phyloP scores from a whole-genome alignment of 192 early-diverging fungal genomes.

The Coemansia reversa region DNA sequence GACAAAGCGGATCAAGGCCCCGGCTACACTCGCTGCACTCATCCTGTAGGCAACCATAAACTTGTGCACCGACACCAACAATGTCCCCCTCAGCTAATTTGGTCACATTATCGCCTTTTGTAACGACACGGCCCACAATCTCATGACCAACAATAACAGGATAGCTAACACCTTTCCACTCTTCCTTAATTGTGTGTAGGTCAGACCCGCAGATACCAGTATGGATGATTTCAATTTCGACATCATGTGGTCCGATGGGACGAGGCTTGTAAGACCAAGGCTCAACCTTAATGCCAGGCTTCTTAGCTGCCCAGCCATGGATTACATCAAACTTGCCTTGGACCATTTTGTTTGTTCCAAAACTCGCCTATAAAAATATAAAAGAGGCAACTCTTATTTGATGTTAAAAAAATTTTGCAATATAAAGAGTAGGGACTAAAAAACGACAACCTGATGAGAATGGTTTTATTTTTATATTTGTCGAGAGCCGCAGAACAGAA shows the following conservation, averaged over 20 bases:
- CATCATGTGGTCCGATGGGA: conserved; percentile 59
- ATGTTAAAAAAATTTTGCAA: background rate
- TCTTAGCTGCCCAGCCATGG: conserved; percentile 49
- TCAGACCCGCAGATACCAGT: conserved; percentile 79
- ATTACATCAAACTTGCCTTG: conserved; percentile 46
- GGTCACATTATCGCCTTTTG: conserved; percentile 58
- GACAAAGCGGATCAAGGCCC: conserved; percentile 45
- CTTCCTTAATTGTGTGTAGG: conserved; percentile 66
- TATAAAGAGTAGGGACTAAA: background rate
- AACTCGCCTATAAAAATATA: background rate
- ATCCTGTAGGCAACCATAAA: conserved; percentile 51
- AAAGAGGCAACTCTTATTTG: background rate
- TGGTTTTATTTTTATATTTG: too few species aligned
- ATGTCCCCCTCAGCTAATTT: conserved; percentile 58
- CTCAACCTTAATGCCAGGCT: conserved; percentile 32
- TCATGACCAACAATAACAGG: conserved; percentile 66
- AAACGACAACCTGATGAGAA: background rate
- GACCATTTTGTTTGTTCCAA: conserved; percentile 12
- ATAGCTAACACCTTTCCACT: conserved; percentile 56
- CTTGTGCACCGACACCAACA: conserved; percentile 69
- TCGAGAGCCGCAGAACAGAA: too few species aligned
- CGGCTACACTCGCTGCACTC: conserved; percentile 56
- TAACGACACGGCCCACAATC: conserved; percentile 62
- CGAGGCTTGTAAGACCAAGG: conserved; percentile 59
- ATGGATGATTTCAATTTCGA: conserved; percentile 71